Evolutionary conservation across 2,329 filamentous ascomycete species (phyloP), one percentile per base, ranked within the genome.

Genomic region (Sporothrix globosa): DNA sequence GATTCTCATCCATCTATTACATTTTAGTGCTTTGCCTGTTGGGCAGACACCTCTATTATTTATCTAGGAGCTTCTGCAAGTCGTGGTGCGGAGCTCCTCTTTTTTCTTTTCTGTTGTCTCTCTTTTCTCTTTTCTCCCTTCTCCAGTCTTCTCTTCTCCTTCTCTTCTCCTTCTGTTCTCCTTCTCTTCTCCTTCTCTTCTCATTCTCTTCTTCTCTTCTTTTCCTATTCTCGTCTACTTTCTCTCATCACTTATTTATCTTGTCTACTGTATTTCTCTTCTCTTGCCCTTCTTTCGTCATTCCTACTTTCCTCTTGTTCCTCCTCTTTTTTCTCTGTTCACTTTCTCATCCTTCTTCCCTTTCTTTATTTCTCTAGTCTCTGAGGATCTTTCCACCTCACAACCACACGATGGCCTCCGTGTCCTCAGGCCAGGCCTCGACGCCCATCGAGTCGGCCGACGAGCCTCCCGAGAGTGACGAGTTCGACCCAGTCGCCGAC

Each of bases 401-500:
- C 39, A 14, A 27, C 30, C 5, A 11, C 46, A 27, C 14, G 19
- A 61, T 63, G 46, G 44, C 56, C 10, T 65, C 56, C 11, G 30
- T 46, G 39, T 46, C 48, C 13, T 30, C 65, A 1, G 65, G 65
- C 19, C 65, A 66, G 44, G 21, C 48, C 21, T 67, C 65, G 14
- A 54, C 65, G 17, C 65, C 50, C 30, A 54, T 56, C 19, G 48
- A 67, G 50, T 52, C 24, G 48, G 50, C 65, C 11, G 50, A 67
- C 21, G 50, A 53, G 65, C 50, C 65, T 5, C 50, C 65, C 24
- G 63, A 66, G 27, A 39, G 46, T 27, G 46, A 53, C 46, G 63
- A 52, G 27, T 66, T 66, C 11, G 63, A 66, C 46, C 61, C 63
- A 10, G 63, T 66, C 5, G 27, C 27, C 63, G 46, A 66, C 63